Base-by-base conservation (phyloP, 257 asterid species). In the Mitragyna speciosa region DNA sequence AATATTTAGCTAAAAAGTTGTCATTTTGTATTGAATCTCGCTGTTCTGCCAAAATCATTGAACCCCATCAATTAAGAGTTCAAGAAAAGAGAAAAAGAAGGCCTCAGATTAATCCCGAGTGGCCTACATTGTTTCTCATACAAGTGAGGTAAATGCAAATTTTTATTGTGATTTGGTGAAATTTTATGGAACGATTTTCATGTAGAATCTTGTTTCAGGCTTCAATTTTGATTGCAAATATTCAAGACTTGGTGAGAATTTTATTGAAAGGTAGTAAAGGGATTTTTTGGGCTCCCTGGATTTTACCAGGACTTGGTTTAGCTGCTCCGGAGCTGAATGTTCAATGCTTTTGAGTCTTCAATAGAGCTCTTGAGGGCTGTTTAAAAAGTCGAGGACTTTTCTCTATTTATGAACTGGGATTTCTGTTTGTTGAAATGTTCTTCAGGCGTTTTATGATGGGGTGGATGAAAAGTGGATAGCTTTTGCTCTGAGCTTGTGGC, bases 391-490 rank as follows among this genome's bases (percentile, higher is more conserved):
- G 81, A 64, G 82, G 76, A 76, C 73, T 70, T 43, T 81, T 76
- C 70, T 83, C 41, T 14, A 12, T 58, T 43, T 39, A 41, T 82
- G 82, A 73, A 81, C 74, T 85, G 81, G 77, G 81, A 68, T 49
- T 83, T 81, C 74, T 70, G 30, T 65, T 76, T 81, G 66, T 47
- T 81, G 75, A 78, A 68, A 82, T 76, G 39, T 16, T 28, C 36
- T 76, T 59, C 26, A 79, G 41, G 74, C 59, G 19, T 48, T 70
- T 80, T 70, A 26, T 20, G 76, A 87, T 85, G 90, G 89, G 86
- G 87, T 88, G 82, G 87, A 86, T 84, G 84, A 86, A 69, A 82
- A 73, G 47, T 36, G 48, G 68, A n/a, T 70, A 45, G 82, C 30
- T 41, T 43, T 68, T 65, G n/a, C 65, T 72, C 36, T 59, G 58